Base-by-base conservation (phyloP, 2,329 filamentous ascomycete genomes). In the Colletotrichum kahawae region DNA sequence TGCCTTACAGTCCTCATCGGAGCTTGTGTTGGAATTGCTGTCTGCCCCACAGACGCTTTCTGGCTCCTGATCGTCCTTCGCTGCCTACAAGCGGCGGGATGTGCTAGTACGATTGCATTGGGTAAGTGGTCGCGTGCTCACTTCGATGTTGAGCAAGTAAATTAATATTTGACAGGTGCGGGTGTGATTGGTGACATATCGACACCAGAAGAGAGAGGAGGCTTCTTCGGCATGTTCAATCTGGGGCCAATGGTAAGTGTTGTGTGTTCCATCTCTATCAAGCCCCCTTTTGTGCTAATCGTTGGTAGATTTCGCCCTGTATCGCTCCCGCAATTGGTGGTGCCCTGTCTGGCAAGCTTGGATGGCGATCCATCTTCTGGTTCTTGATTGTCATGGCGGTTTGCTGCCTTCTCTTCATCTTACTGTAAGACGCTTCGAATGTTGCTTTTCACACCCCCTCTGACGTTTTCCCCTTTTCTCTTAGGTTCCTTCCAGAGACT, bases 281-380 rank as follows among this genome's bases (percentile, higher is more conserved):
- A n/a, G 16, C 18, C 57, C 57, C 27, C 8, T n/a, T 29, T 3
- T 9, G 9, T 57, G 29, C 31, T 31, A 6, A 33, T 24, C 16
- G 16, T 21, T 4, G 0, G 9, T 21, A 75, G 73, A 80, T 89
- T 24, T 87, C 85, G 0, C 87, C 87, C 7, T 85, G 87, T 0
- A 75, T 90, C 10, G 88, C 87, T 0, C 89, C 90, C 0, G 84
- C 89, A 0, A 85, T 91, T 29, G 89, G 89, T 1, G 89, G 89
- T 9, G 79, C 86, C 0, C 76, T 91, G 0, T 83, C 85, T 1
- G 84, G 87, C 63, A 83, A 84, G 54, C 77, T 90, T 0, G 89
- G 88, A 1, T 91, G 89, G 88, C 81, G 84, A 51, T 83, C 84
- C 2, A 85, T 90, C 8, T 91, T 91, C 76, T 90, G 88, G 88